Base-by-base conservation (phyloP, 148 eudicot genomes). In the Vaccinium vitisidaea region DNA sequence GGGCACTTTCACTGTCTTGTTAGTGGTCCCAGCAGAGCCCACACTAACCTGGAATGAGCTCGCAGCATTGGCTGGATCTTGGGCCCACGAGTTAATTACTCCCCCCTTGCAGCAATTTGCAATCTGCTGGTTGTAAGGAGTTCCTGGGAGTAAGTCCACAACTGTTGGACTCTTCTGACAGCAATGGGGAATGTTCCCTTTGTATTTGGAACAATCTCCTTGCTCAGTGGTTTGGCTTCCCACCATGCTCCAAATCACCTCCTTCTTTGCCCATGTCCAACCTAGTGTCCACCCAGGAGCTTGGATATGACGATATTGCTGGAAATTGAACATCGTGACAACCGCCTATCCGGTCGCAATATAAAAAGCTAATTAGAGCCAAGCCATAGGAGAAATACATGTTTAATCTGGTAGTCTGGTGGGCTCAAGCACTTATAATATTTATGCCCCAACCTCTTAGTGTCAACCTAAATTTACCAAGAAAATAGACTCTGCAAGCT, bases 261-360 rank as follows among this genome's bases (percentile, higher is more conserved):
- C 95, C 54, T 93, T 91, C 80, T 90, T 88, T 6, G 94, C 91
- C 96, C 96, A 93, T 6, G 94, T 87, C 96, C 96, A 93, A 39
- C 92, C 88, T 79, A 93, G 83, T 48, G 90, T 32, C 93, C 96
- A 92, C 11, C 93, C 95, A 1, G 93, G 95, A 5, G 90, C 90
- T 87, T 87, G 88, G 39, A 91, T 90, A 86, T 88, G 90, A 21
- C 95, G 93, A 61, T 90, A 90, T 84, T 88, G 91, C 83, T 92
- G 92, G 89, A 89, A 91, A 85, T 92, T 92, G 84, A 75, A 90
- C 85, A 90, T 90, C 15, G 92, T 90, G 36, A 90, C 92, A 25
- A 84, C 86, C n/a, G 92, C 92, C 92, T 90, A 79, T 74, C 56
- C 75, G 50, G 23, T 79, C 49, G 4, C 21, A 25, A 27, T 36